phyloP scores from a whole-genome alignment of 2,329 filamentous ascomycete species.

The Tolypocladium ophioglossoides region DNA sequence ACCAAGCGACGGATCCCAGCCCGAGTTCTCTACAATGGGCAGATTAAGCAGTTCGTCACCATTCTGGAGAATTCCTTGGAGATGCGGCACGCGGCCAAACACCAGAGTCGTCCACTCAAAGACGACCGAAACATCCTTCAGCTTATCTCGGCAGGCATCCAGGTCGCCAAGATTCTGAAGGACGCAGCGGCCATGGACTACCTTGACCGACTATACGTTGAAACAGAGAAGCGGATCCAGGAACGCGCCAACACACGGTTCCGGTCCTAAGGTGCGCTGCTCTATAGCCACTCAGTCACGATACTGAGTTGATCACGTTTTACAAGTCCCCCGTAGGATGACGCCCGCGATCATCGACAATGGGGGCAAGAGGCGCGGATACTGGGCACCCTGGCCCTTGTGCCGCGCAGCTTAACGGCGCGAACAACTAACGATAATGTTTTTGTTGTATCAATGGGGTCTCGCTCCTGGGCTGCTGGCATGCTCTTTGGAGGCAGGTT shows the following conservation, averaged over 20 bases:
- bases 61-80: slow-evolving; percentile 81
- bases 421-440: slow-evolving; percentile 6
- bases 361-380: neutral
- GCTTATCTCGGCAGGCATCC: slow-evolving; percentile 75
- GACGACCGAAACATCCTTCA: slow-evolving; percentile 84
- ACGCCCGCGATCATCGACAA: neutral
- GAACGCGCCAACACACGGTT: slow-evolving; percentile 39
- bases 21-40: slow-evolving; percentile 74
- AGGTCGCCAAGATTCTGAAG: slow-evolving; percentile 80
- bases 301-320: slow-evolving; percentile 10
- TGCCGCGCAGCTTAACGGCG: neutral
- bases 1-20: slow-evolving; percentile 81
- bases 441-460: neutral
- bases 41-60: slow-evolving; percentile 86
- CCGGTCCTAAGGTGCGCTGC: slow-evolving; percentile 15
- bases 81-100: slow-evolving; percentile 76
- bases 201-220: slow-evolving; percentile 70
- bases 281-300: slow-evolving; percentile 3
- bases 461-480: neutral
- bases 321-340: neutral
- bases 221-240: slow-evolving; percentile 70
- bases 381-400: neutral
- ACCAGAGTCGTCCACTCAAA: slow-evolving; percentile 73
- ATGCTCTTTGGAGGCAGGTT: slow-evolving; percentile 1
- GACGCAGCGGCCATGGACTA: slow-evolving; percentile 77